phyloP scores from a whole-genome alignment of 2,329 filamentous ascomycete species.

The Epichloe uncinata region DNA sequence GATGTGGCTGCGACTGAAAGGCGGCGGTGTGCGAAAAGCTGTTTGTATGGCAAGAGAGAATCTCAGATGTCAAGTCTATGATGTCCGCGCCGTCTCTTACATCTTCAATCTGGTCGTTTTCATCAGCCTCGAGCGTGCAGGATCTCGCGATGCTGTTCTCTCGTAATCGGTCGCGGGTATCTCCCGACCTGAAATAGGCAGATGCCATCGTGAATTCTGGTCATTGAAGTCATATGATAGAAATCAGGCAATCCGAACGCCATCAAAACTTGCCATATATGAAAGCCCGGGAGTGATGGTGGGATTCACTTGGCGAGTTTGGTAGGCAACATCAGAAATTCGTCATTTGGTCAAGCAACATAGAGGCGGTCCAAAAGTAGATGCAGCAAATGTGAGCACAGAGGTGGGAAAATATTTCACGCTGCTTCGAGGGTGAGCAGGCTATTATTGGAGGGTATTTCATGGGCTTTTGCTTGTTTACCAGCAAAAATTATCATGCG shows the following conservation, averaged over 20 bases:
- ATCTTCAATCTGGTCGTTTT: not conserved
- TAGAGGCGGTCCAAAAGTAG: too few relatives aligned
- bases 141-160: slow-evolving; percentile 6
- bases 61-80: not conserved
- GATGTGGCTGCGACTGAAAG: not conserved
- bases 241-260: not conserved
- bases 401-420: not conserved
- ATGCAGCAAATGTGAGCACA: too few relatives aligned
- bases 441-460: not conserved
- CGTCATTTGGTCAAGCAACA: not conserved
- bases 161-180: not conserved
- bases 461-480: too few relatives aligned
- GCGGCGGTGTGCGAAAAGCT: not conserved
- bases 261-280: not conserved
- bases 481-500: too few relatives aligned
- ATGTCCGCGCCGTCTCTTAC: not conserved
- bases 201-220: not conserved
- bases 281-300: not conserved
- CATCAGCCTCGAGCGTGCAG: slow-evolving; percentile 11
- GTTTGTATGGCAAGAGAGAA: not conserved
- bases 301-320: not conserved
- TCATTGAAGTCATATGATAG: not conserved
- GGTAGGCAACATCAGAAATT: too few relatives aligned
- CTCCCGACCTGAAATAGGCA: not conserved
- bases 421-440: not conserved